These are phyloP conservation scores for Fallopia convolvulus DNA, from an alignment of 148 eudicot genomes.

Conservation along the genomic window DNA sequence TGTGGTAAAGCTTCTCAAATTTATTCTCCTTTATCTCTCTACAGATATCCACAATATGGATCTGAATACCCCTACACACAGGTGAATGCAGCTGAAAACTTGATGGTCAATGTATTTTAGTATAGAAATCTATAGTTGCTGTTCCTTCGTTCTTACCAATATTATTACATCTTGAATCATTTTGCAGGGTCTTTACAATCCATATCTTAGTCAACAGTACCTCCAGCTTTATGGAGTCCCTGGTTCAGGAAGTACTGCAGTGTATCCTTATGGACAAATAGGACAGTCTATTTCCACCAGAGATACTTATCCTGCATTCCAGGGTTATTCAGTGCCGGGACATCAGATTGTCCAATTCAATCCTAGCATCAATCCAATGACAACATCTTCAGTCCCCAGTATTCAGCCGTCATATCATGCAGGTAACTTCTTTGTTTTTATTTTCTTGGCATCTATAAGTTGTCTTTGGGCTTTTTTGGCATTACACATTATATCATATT, in stretches of 20 bases:
- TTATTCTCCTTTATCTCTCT: slow-evolving; percentile 12
- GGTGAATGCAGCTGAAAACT: slow-evolving; percentile 28
- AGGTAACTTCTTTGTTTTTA: slow-evolving; percentile 41
- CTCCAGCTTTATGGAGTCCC: slow-evolving; percentile 79
- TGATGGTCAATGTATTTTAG: not conserved
- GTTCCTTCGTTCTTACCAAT: not conserved
- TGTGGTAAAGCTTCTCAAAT: not conserved
- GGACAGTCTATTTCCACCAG: slow-evolving; percentile 56
- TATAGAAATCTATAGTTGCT: not conserved
- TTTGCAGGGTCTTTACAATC: slow-evolving; percentile 74
- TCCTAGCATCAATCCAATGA: slow-evolving; percentile 50
- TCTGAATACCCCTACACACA: slow-evolving; percentile 73
- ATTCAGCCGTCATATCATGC: slow-evolving; percentile 65
- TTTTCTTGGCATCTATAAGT: slow-evolving; percentile 5
- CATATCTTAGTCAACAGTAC: slow-evolving; percentile 74
- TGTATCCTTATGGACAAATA: slow-evolving; percentile 74
- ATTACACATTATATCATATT: too few species aligned
- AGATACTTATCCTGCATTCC: slow-evolving; percentile 58
- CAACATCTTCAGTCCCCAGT: slow-evolving; percentile 60
- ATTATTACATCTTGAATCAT: slow-evolving; percentile 2
- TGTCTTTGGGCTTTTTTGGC: not conserved
- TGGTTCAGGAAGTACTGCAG: slow-evolving; percentile 58
- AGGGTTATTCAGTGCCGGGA: slow-evolving; percentile 62
- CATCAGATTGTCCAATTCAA: slow-evolving; percentile 71
- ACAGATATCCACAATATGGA: slow-evolving; percentile 66